Evolutionary conservation across 139 green algal genomes (phyloP).

Genomic region (Ostreobium quekettii): DNA sequence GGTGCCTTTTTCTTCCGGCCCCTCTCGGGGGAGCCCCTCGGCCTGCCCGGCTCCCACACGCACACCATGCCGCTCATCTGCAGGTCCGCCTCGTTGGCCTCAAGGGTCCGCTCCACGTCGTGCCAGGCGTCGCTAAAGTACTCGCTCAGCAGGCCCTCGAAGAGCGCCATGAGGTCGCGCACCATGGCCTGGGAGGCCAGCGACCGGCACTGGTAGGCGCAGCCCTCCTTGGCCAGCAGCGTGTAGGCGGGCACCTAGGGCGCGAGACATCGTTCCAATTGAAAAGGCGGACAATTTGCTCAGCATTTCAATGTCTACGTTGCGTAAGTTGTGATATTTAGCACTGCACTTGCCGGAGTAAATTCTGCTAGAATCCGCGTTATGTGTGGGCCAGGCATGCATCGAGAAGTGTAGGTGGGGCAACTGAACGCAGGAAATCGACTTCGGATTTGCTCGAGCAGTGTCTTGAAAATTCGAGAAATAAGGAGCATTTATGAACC

Average conservation of each 20-base stretch:
- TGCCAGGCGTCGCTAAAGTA: slow-evolving; percentile 39
- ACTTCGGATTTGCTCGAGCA: too few species aligned
- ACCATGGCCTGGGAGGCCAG: too few species aligned
- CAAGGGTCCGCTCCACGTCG: slow-evolving; percentile 18
- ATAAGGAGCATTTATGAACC: too few species aligned
- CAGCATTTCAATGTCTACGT: background rate
- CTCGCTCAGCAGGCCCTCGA: slow-evolving; percentile 34
- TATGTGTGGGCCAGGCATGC: too few species aligned
- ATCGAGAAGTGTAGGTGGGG: too few species aligned
- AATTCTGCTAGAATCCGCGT: too few species aligned
- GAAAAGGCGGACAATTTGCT: background rate
- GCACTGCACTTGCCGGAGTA: too few species aligned
- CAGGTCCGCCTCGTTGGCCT: slow-evolving; percentile 18
- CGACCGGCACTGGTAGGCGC: background rate
- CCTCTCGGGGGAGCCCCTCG: background rate
- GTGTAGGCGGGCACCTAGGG: background rate
- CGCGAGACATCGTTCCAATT: too few species aligned
- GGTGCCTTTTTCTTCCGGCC: background rate
- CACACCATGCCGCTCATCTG: background rate
- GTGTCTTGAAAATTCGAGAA: too few species aligned
- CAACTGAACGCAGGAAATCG: too few species aligned
- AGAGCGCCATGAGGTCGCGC: slow-evolving; percentile 25
- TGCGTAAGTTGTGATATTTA: too few species aligned
- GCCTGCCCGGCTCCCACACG: background rate
- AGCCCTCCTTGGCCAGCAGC: background rate